Conservation (phyloP, 495 filamentous ascomycete genomes). For the Aeminium ludgeri region DNA sequence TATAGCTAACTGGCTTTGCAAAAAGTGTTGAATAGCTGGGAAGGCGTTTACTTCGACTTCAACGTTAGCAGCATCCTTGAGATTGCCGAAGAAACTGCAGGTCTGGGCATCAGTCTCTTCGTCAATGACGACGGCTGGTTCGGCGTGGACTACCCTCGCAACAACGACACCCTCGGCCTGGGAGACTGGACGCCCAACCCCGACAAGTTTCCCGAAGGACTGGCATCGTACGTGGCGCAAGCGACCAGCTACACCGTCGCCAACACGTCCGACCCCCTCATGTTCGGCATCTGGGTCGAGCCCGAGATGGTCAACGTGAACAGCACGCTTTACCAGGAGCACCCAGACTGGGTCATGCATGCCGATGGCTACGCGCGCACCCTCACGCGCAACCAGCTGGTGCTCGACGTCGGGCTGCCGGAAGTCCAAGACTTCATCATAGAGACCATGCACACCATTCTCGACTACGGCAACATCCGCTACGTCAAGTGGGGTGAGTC, state of each 20-base stretch:
- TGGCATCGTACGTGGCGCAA: constrained; percentile 27
- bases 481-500: constrained; percentile 48
- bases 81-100: constrained; percentile 33
- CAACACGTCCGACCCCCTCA: constrained; percentile 28
- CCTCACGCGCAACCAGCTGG: constrained; percentile 33
- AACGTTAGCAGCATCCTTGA: constrained; percentile 32
- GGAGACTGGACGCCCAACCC: constrained; percentile 40
- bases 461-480: constrained; percentile 31
- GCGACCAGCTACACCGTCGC: constrained; percentile 29
- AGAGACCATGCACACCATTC: constrained; percentile 28
- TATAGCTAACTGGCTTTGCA: too few species aligned
- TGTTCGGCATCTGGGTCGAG: constrained; percentile 41
- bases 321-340: constrained; percentile 34
- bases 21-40: constrained; percentile 44
- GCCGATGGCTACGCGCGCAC: constrained; percentile 35
- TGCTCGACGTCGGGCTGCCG: constrained; percentile 34
- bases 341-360: constrained; percentile 40
- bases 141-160: constrained; percentile 35
- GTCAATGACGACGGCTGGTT: constrained; percentile 46
- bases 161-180: constrained; percentile 32
- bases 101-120: constrained; percentile 34
- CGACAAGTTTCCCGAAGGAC: constrained; percentile 35
- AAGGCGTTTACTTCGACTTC: constrained; percentile 34
- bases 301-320: constrained; percentile 43
- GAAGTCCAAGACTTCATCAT: constrained; percentile 42